A percentile compares a stretch with the other conserved stretches of the same genome.
These are phyloP conservation scores for Athelia psychrophila DNA, from an alignment of 1,284 basidiomycete genomes.

Conservation along the genomic window DNA sequence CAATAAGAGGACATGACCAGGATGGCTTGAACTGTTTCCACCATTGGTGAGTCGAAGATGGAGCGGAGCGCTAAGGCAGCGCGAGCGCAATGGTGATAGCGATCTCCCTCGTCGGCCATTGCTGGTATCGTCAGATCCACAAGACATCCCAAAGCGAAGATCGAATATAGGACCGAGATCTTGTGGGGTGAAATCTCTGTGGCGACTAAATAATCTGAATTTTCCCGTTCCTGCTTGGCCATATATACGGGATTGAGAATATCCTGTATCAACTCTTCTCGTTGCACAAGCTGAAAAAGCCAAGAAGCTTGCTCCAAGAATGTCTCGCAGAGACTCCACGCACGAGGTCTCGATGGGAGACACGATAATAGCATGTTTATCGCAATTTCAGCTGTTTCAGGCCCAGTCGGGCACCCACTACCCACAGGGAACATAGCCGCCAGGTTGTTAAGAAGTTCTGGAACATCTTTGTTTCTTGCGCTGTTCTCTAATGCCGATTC, in stretches of 20 bases:
- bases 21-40: constrained; percentile 59
- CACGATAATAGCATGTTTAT: constrained; percentile 38
- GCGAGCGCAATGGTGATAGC: constrained; percentile 55
- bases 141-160: constrained; percentile 59
- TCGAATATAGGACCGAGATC: constrained; percentile 53
- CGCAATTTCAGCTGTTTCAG: no score
- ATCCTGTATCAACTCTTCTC: constrained; percentile 67
- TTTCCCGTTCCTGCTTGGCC: constrained; percentile 38
- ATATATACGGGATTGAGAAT: constrained; percentile 59
- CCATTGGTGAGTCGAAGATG: constrained; percentile 60
- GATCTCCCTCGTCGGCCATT: constrained; percentile 55
- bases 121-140: constrained; percentile 62
- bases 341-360: constrained; percentile 52
- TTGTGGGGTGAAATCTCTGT: constrained; percentile 46
- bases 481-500: constrained; percentile 44
- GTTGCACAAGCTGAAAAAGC: constrained; percentile 55
- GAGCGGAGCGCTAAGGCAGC: constrained; percentile 56
- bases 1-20: constrained; percentile 53
- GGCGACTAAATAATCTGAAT: constrained; percentile 14
- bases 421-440: no score
- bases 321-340: constrained; percentile 64
- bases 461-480: constrained; percentile 15
- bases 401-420: no score
- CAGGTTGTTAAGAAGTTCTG: background rate
- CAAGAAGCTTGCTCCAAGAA: constrained; percentile 64